phyloP scores from a whole-genome alignment of 495 filamentous ascomycete species.

The Tuber brumale region DNA sequence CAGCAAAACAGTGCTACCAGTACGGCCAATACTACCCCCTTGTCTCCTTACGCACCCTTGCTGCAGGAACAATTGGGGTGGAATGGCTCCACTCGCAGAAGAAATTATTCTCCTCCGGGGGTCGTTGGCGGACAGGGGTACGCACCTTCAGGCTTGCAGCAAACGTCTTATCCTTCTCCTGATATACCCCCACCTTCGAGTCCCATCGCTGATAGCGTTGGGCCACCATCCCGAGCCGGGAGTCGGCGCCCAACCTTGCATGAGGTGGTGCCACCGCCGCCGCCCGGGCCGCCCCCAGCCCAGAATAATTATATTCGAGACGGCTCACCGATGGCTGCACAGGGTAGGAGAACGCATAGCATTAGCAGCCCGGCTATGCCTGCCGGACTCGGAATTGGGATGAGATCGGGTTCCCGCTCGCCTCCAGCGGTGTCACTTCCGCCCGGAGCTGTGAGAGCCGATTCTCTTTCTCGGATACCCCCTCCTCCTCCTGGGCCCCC shows the following conservation, averaged over 20 bases:
- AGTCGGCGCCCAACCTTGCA: conserved; percentile 16
- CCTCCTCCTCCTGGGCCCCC: conserved; percentile 39
- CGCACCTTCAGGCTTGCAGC: conserved; percentile 30
- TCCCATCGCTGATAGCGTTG: conserved; percentile 16
- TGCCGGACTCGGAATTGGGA: conserved; percentile 26
- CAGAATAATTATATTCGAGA: conserved; percentile 15
- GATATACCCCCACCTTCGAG: conserved; percentile 18
- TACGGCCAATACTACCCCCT: conserved; percentile 35
- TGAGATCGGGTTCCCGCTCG: conserved; percentile 25
- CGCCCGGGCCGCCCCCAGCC: conserved; percentile 35
- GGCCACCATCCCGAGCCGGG: conserved; percentile 14
- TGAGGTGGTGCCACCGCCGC: conserved; percentile 33
- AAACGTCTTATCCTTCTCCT: conserved; percentile 30
- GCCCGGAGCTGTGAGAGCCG: conserved; percentile 16
- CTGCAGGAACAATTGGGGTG: conserved; percentile 27
- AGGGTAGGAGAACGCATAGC: conserved; percentile 21
- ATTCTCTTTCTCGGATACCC: conserved; percentile 31
- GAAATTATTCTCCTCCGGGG: conserved; percentile 34
- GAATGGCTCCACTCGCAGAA: conserved; percentile 21
- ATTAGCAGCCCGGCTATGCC: conserved; percentile 21
- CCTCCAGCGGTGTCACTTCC: conserved; percentile 18
- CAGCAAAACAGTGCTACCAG: conserved; percentile 24
- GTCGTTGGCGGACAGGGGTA: conserved; percentile 22
- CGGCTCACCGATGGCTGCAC: conserved; percentile 26
- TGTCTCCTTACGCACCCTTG: conserved; percentile 27